These are phyloP conservation scores for Leishmania gerbilli DNA, from an alignment of 208 protist genomes.

Conservation along the genomic window DNA sequence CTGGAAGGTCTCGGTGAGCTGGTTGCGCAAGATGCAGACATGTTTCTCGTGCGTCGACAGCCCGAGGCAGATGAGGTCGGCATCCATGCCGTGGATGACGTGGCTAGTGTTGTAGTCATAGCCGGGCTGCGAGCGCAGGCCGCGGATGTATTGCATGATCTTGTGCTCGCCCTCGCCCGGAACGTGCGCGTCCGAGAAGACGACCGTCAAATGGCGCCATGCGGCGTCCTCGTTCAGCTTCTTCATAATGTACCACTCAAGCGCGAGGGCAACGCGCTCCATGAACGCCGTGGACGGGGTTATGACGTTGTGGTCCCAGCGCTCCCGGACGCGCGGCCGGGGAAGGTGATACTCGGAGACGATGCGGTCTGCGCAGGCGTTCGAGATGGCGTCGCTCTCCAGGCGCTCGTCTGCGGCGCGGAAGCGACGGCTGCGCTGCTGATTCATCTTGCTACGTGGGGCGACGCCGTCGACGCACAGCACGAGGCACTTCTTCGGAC, in stretches of 20 bases:
- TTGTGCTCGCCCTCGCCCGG: conserved; percentile 98
- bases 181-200: conserved; percentile 96
- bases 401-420: conserved; percentile 90
- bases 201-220: conserved; percentile 94
- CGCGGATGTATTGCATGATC: conserved; percentile 95
- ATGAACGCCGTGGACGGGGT: conserved; percentile 99
- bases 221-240: conserved; percentile 93
- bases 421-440: conserved; percentile 99
- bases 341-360: conserved; percentile 60
- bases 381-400: conserved; percentile 79
- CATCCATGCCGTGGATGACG: conserved; percentile 99
- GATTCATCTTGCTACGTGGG: conserved; percentile 99
- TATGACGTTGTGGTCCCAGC: conserved; percentile 99
- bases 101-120: conserved; percentile 98
- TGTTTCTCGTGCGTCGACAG: conserved; percentile 98
- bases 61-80: conserved; percentile 99
- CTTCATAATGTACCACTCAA: conserved; percentile 96
- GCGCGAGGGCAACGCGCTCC: conserved; percentile 88
- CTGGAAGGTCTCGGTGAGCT: conserved; percentile 91
- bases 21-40: conserved; percentile 98
- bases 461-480: conserved; percentile 98
- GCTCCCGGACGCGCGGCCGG: conserved; percentile 51
- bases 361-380: conserved; percentile 59
- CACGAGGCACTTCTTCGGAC: conserved; percentile 98
- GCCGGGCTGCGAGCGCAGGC: conserved; percentile 80